Conservation (phyloP, 768 basidiomycete genomes). For the Rhodosporidiobolus sp. region DNA sequence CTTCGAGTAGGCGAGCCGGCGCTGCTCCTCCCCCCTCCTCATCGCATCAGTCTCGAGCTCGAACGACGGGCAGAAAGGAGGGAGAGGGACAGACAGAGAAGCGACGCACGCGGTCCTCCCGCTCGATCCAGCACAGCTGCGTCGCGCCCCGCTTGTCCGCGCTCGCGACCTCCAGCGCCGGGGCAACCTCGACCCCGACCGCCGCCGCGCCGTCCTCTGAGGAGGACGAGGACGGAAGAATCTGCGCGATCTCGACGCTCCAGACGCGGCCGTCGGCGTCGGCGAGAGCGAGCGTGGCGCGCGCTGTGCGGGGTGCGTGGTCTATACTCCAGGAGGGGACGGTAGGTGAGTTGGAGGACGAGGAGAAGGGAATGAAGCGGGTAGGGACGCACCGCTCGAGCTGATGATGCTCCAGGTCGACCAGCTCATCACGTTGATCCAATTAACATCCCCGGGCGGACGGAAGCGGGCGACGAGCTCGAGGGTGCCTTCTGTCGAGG, state of each 20-base stretch:
- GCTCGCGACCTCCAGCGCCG: neutral
- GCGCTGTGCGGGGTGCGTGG: too few relatives aligned
- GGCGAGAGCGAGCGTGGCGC: neutral
- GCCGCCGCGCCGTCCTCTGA: neutral
- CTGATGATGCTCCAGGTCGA: neutral
- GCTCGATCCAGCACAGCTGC: constrained; percentile 23
- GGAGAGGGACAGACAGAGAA: neutral
- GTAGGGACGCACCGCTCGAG: neutral
- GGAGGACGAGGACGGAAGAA: too few relatives aligned
- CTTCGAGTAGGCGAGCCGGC: constrained; percentile 20
- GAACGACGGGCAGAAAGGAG: neutral
- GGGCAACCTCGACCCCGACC: too few relatives aligned
- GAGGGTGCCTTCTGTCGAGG: neutral
- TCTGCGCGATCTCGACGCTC: neutral
- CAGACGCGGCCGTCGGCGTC: constrained; percentile 5
- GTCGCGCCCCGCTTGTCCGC: constrained; percentile 11
- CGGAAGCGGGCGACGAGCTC: neutral
- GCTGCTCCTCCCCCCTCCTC: too few relatives aligned
- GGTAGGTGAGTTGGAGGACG: neutral
- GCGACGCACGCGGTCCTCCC: neutral
- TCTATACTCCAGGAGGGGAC: neutral
- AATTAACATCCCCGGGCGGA: constrained; percentile 1
- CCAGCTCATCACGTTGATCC: constrained; percentile 13
- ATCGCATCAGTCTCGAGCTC: too few relatives aligned
- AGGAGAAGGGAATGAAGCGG: neutral